Conservation (phyloP, 768 basidiomycete species). For the Lyophyllum semitale region DNA sequence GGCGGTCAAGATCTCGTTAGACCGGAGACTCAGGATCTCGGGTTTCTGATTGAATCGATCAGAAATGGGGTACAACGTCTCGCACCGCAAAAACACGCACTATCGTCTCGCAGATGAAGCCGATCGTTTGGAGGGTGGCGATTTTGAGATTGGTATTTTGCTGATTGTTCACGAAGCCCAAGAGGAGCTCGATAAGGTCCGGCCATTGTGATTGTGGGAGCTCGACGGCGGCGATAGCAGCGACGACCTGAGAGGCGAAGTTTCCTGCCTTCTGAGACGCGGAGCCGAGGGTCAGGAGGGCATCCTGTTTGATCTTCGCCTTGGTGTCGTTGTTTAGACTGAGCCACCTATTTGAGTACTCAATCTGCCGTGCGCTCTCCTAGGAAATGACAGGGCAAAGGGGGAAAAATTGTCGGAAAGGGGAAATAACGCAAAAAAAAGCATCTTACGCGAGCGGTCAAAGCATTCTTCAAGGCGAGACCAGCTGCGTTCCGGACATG, state of each 20-base stretch:
- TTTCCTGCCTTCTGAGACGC: constrained; percentile 70
- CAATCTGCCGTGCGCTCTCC: constrained; percentile 75
- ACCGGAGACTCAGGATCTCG: constrained; percentile 82
- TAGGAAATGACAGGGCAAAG: constrained; percentile 35
- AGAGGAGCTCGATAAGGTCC: constrained; percentile 83
- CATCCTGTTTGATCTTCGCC: constrained; percentile 84
- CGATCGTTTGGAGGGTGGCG: constrained; percentile 91
- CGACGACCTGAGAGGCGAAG: constrained; percentile 91
- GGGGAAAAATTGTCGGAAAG: constrained; percentile 14
- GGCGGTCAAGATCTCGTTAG: constrained; percentile 97
- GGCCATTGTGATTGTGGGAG: constrained; percentile 88
- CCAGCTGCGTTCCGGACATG: constrained; percentile 95
- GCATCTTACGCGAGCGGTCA: constrained; percentile 80
- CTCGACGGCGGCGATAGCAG: constrained; percentile 93
- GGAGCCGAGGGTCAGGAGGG: constrained; percentile 82
- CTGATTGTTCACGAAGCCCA: constrained; percentile 83
- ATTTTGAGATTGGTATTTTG: constrained; percentile 76
- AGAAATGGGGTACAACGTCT: not conserved
- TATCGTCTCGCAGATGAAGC: constrained; percentile 95
- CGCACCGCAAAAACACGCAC: constrained; percentile 50
- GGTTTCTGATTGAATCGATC: constrained; percentile 68
- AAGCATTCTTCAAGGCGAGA: constrained; percentile 93
- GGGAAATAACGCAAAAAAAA: constrained; percentile 15
- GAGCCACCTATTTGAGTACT: constrained; percentile 82
- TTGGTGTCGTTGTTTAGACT: constrained; percentile 67